phyloP scores from a whole-genome alignment of 495 filamentous ascomycete species.

The Trichoderma asperelloides region DNA sequence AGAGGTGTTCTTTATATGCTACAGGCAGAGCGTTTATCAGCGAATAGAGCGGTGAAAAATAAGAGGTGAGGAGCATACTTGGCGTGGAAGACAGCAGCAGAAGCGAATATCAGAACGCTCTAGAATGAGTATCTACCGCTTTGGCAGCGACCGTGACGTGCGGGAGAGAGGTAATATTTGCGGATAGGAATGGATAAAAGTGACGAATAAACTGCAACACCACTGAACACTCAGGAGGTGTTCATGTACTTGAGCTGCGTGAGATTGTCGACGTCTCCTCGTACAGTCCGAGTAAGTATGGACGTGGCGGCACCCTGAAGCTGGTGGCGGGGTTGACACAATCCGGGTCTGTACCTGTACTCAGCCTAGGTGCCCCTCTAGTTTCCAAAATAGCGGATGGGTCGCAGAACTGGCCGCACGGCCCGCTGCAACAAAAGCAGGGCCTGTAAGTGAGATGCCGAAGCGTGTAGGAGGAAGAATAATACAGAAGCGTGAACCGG shows the following conservation, averaged over 20 bases:
- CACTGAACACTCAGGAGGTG: not conserved
- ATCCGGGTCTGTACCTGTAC: not conserved
- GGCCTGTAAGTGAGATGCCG: not conserved
- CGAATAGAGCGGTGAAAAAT: not conserved
- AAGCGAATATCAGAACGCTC: not conserved
- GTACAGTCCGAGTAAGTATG: not conserved
- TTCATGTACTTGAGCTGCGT: not conserved
- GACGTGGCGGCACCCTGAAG: not conserved
- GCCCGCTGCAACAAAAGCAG: not conserved
- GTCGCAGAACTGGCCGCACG: constrained; percentile 8
- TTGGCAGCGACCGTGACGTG: not conserved
- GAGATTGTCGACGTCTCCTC: not conserved
- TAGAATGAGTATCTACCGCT: not conserved
- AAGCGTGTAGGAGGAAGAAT: too few species aligned
- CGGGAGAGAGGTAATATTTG: not conserved
- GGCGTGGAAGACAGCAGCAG: not conserved
- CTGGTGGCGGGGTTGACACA: constrained; percentile 2
- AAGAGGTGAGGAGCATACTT: not conserved
- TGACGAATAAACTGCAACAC: not conserved
- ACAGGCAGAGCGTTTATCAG: not conserved
- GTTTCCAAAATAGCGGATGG: not conserved
- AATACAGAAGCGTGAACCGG: not conserved
- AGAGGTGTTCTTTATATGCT: not conserved
- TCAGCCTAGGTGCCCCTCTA: constrained; percentile 3
- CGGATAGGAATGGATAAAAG: too few species aligned